Base-by-base conservation (phyloP, 2,329 filamentous ascomycete genomes). In the Aureobasidium vineae region DNA sequence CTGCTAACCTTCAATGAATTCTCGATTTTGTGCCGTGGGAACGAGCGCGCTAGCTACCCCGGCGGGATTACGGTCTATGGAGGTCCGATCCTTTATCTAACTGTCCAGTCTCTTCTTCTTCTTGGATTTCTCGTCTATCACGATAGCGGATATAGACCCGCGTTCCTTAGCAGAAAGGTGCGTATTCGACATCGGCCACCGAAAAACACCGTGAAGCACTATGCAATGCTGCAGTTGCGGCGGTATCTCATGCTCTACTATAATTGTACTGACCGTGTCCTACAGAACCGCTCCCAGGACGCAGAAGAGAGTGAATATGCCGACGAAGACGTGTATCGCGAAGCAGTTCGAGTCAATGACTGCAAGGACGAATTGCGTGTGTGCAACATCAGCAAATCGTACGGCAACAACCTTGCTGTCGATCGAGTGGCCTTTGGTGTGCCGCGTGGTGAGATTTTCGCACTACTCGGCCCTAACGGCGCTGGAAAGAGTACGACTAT, bases 401-500 rank as follows among this genome's bases (percentile, higher is more conserved):
- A 97, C 71, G 86, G 87, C 16, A 83, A 83, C 68, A 88, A 89
- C 70, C 86, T 88, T 0, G 93, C 91, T 3, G 92, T 97, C n/a
- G 88, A 96, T 71, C 90, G 97, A 72, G 86, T 96, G 49, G 91
- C 89, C 0, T 97, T 97, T 72, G 89, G 89, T 21, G 89, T 97
- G 38, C 85, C 85, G 19, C 86, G 86, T 57, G 89, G 90, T 59
- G 90, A 97, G 75, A 90, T 96, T 0, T 97, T 96, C 77, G 92
- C 92, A 0, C 83, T 97, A 0, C 84, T 98, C 0, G 93, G 93
- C 0, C 92, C 93, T 19, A 97, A 97, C 73, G 92, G 93, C 28
- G 94, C 93, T 1, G 93, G 93, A 66, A 97, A 97, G 73, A 92
- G 89, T 0, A 96, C 92, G 0, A 96, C 90, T 0, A 96, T 97